phyloP scores from a whole-genome alignment of 2,329 filamentous ascomycete genomes.

The Periconia sp. region DNA sequence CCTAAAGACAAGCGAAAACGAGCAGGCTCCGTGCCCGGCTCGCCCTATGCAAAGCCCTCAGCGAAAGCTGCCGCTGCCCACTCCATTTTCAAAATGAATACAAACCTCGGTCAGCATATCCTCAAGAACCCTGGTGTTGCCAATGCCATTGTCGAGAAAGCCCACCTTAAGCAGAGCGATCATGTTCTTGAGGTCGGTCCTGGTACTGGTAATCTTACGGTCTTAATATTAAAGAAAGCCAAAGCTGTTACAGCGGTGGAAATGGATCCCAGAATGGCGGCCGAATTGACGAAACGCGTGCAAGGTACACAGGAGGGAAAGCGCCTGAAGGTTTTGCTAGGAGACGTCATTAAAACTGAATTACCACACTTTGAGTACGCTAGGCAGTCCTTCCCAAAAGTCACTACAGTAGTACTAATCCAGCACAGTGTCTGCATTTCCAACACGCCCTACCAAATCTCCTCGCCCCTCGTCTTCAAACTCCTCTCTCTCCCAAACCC shows the following conservation, averaged over 20 bases:
- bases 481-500: conserved; percentile 82
- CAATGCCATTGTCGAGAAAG: conserved; percentile 83
- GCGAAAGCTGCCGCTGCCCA: conserved; percentile 64
- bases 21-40: conserved; percentile 33
- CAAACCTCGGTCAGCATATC: conserved; percentile 86
- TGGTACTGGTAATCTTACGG: conserved; percentile 87
- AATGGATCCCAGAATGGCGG: conserved; percentile 94
- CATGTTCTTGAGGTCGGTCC: conserved; percentile 90
- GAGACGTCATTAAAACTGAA: conserved; percentile 89
- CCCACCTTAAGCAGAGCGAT: conserved; percentile 86
- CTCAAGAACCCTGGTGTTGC: conserved; percentile 90
- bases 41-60: conserved; percentile 54
- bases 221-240: conserved; percentile 85
- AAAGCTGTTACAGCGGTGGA: conserved; percentile 87
- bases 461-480: conserved; percentile 88
- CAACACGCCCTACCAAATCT: conserved; percentile 82
- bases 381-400: neutral
- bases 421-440: conserved; percentile 67
- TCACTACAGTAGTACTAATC: no score
- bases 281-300: conserved; percentile 91
- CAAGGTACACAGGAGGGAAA: conserved; percentile 81
- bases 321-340: conserved; percentile 84
- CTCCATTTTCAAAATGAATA: conserved; percentile 98
- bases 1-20: conserved; percentile 53
- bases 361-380: conserved; percentile 71